Percentiles rank a stretch among this genome's conserved stretches.
Evolutionary conservation across 2,329 filamentous ascomycete species (phyloP).

Genomic region (Fusarium anguioides): DNA sequence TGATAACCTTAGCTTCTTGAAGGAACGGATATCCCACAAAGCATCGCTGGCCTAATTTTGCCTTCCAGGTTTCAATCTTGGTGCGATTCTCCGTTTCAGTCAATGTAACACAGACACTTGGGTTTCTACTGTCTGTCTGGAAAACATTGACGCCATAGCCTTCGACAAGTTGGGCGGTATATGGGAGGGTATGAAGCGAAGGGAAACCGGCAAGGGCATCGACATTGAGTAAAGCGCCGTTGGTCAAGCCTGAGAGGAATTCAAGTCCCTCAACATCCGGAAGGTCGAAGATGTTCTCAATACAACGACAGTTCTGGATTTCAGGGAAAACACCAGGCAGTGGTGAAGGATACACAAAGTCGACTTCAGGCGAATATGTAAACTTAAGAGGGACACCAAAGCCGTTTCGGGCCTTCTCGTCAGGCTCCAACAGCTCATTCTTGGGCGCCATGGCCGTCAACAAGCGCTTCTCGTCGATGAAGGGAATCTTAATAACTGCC

Average conservation of each 20-base stretch:
- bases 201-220: conserved; percentile 94
- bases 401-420: conserved; percentile 84
- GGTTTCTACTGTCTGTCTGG: conserved; percentile 93
- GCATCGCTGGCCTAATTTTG: conserved; percentile 84
- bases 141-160: conserved; percentile 95
- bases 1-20: conserved; percentile 89
- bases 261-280: conserved; percentile 92
- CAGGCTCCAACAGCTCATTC: conserved; percentile 79
- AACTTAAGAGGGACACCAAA: conserved; percentile 96
- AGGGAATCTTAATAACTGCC: conserved; percentile 98
- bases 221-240: conserved; percentile 83
- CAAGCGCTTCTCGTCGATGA: conserved; percentile 92
- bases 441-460: conserved; percentile 87
- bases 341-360: conserved; percentile 89
- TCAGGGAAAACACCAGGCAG: conserved; percentile 92
- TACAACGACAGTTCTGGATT: conserved; percentile 84
- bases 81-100: conserved; percentile 77
- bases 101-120: conserved; percentile 93
- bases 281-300: conserved; percentile 96
- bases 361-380: conserved; percentile 79
- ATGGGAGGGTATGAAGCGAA: conserved; percentile 85
- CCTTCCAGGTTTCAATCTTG: conserved; percentile 77
- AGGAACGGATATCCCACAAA: conserved; percentile 96
- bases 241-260: conserved; percentile 83
- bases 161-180: conserved; percentile 75